Base-by-base conservation (phyloP, 257 asterid species). In the Fraxinus anomala region DNA sequence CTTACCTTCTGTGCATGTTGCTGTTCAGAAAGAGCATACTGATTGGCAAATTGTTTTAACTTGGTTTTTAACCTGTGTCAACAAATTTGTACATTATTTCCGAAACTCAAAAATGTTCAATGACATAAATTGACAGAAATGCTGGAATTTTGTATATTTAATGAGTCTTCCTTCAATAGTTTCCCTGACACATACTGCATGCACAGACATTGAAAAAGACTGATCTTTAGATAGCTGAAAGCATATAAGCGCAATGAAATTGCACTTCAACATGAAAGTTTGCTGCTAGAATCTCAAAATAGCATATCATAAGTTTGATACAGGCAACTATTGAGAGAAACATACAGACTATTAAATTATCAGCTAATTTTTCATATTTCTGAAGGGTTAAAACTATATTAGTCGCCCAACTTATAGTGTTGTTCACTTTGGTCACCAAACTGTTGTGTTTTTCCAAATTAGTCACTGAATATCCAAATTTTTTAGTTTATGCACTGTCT, bases 11-110 rank as follows among this genome's bases (percentile, higher is more conserved):
- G 97, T 39, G 90, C 91, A 77, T 89, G 88, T 73, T 96, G 96
- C 87, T 93, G 92, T 86, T 96, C 98, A 70, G 97, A 85, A 78
- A 93, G 92, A 80, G 92, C 28, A 83, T 93, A 93, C 76, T 96
- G 98, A 70, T 93, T 97, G 24, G 91, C 88, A 75, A 96, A 86
- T 84, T 96, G 94, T 78, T 91, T 93, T 87, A 93, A 82, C 85
- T 91, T 96, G 79, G 77, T 80, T 86, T 88, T 96, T 78, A 96
- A 86, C 98, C 99, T 96, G 96, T 80, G 80, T 81, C 75, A 19
- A 59, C 76, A 70, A 72, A 47, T 42, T 68, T 51, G 16, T 34
- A 68, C 17, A 75, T 77, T 56, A 76, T 73, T 75, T 54, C 40
- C 4, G 19, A n/a, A 40, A 72, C 33, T 70, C 59, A 79, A 5